A percentile compares a stretch with the other conserved stretches of the same genome.
Conservation (phyloP, 208 protist genomes). For the Willaertia magna region DNA sequence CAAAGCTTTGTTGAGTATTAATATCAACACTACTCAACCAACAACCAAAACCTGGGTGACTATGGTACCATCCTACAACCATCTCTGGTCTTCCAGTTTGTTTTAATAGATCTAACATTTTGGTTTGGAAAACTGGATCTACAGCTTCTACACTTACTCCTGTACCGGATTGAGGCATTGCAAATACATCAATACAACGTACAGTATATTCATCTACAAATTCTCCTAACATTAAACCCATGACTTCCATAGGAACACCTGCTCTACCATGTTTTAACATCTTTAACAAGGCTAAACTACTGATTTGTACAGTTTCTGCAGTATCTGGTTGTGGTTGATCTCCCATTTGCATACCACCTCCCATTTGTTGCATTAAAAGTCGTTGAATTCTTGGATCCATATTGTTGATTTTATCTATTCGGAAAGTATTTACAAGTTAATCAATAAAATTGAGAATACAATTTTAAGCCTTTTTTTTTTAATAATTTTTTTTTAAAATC, state of each 20-base stretch:
- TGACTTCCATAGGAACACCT: constrained; percentile 99
- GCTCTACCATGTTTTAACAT: constrained; percentile 99
- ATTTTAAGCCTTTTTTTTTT: too few species aligned
- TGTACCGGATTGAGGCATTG: constrained; percentile 95
- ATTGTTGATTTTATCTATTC: neutral
- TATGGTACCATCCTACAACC: constrained; percentile 99
- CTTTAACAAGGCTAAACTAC: constrained; percentile 97
- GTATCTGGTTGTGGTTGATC: constrained; percentile 79
- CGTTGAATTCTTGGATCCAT: constrained; percentile 1
- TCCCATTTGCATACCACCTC: neutral
- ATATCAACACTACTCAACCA: constrained; percentile 99
- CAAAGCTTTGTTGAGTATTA: constrained; percentile 93
- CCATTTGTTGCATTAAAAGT: neutral
- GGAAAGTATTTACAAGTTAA: too few species aligned
- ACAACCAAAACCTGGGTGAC: constrained; percentile 99
- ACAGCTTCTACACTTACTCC: constrained; percentile 97
- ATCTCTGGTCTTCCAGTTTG: constrained; percentile 94
- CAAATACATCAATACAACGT: constrained; percentile 87
- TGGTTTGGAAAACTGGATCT: constrained; percentile 98
- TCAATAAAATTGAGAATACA: too few species aligned
- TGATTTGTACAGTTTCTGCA: constrained; percentile 97
- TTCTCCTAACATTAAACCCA: constrained; percentile 99
- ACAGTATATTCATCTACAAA: constrained; percentile 99
- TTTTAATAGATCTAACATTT: constrained; percentile 99
- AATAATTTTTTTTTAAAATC: too few species aligned